Evolutionary conservation across 306 rosid species (phyloP).

Genomic region (Inga leiocalycina): DNA sequence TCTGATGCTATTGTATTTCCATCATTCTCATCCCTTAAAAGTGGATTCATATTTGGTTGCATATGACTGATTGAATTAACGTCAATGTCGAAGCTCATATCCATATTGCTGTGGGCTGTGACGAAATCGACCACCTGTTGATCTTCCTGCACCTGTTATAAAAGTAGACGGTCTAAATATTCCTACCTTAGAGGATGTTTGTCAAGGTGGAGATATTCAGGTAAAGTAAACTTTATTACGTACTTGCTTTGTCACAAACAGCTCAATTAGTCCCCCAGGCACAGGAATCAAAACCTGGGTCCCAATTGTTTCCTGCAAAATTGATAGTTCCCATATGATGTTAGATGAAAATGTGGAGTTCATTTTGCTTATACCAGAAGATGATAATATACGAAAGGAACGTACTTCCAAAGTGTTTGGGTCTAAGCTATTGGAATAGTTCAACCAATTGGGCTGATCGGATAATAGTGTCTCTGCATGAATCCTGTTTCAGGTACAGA

Average conservation of each 20-base stretch:
- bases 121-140: conserved; percentile 67
- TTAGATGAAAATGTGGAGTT: conserved; percentile 9
- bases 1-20: conserved; percentile 49
- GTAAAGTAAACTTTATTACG: not conserved
- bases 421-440: conserved; percentile 53
- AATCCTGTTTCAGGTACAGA: conserved; percentile 53
- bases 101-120: conserved; percentile 54
- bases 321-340: not conserved
- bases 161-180: not conserved
- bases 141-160: conserved; percentile 71
- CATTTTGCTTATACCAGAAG: not conserved
- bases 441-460: conserved; percentile 77
- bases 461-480: conserved; percentile 69
- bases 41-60: conserved; percentile 41
- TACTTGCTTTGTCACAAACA: conserved; percentile 77
- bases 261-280: conserved; percentile 76
- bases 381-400: not conserved
- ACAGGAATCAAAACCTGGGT: conserved; percentile 79
- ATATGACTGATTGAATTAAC: conserved; percentile 45
- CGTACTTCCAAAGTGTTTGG: conserved; percentile 55
- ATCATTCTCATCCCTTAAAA: conserved; percentile 44
- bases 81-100: conserved; percentile 37
- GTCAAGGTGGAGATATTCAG: not conserved
- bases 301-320: conserved; percentile 72
- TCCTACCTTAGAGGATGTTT: not conserved